phyloP scores from a whole-genome alignment of 768 basidiomycete species.

The Lentinula sp. region DNA sequence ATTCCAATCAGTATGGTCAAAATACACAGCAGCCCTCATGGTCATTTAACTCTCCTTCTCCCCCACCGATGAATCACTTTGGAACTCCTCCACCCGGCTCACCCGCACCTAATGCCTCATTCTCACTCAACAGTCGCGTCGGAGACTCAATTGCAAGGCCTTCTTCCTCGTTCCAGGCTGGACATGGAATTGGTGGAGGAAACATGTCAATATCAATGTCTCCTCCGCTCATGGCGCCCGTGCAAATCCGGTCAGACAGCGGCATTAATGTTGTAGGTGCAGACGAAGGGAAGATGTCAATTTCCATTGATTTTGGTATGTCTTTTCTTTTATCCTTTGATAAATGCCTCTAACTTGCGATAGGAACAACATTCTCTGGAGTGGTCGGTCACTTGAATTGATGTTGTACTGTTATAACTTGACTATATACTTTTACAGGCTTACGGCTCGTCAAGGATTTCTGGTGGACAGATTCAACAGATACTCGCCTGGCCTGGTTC shows the following conservation, averaged over 20 bases:
- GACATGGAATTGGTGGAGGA: not conserved
- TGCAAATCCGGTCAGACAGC: conserved; percentile 4
- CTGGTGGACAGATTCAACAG: conserved; percentile 74
- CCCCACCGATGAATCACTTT: conserved; percentile 23
- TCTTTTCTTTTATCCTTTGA: conserved; percentile 6
- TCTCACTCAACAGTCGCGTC: conserved; percentile 12
- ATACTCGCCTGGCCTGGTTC: conserved; percentile 85
- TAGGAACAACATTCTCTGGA: conserved; percentile 85
- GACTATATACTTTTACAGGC: conserved; percentile 40
- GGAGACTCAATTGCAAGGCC: conserved; percentile 2
- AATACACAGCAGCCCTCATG: conserved; percentile 21
- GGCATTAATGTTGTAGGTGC: too few species aligned
- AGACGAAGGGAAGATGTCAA: conserved; percentile 76
- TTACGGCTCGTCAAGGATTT: conserved; percentile 81
- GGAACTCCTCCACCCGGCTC: conserved; percentile 10
- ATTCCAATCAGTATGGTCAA: conserved; percentile 16
- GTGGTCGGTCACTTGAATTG: conserved; percentile 47
- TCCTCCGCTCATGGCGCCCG: not conserved
- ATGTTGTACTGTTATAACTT: not conserved
- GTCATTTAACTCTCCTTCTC: conserved; percentile 31
- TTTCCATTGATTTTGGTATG: conserved; percentile 80
- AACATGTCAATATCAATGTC: not conserved
- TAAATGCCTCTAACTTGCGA: not conserved
- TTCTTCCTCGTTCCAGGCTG: not conserved
- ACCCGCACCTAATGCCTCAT: conserved; percentile 3